Percentiles rank a stretch among this genome's conserved stretches.
phyloP scores from a whole-genome alignment of 2,329 filamentous ascomycete genomes.

The Xylaria arbuscula region DNA sequence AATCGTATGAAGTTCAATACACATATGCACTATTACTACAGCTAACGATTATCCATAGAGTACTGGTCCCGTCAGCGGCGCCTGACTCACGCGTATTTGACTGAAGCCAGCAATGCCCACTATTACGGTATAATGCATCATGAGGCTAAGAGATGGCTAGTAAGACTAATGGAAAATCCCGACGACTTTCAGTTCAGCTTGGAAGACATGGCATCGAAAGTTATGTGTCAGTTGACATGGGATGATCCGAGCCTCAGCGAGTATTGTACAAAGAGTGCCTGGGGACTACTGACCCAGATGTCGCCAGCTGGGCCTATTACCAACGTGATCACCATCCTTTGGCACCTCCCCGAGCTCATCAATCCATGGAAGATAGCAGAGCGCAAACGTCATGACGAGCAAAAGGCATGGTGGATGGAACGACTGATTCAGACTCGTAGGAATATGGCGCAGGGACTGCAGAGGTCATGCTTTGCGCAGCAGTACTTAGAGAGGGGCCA shows the following conservation, averaged over 20 bases:
- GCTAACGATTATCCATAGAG: slow-evolving; percentile 49
- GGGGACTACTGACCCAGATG: slow-evolving; percentile 68
- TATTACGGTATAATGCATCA: slow-evolving; percentile 59
- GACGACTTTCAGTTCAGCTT: slow-evolving; percentile 62
- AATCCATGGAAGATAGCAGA: slow-evolving; percentile 67
- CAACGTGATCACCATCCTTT: slow-evolving; percentile 66
- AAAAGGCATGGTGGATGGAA: slow-evolving; percentile 65
- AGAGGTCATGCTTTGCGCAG: slow-evolving; percentile 55
- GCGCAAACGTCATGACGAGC: slow-evolving; percentile 63
- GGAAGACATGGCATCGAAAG: slow-evolving; percentile 68
- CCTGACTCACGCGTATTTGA: slow-evolving; percentile 64
- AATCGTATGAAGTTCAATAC: slow-evolving; percentile 56
- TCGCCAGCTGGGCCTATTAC: slow-evolving; percentile 67
- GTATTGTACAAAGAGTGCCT: slow-evolving; percentile 62
- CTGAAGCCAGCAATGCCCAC: slow-evolving; percentile 50
- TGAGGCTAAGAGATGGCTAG: slow-evolving; percentile 65
- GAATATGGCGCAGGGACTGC: slow-evolving; percentile 55
- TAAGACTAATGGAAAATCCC: slow-evolving; percentile 59
- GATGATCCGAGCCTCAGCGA: slow-evolving; percentile 61
- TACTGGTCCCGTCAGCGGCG: slow-evolving; percentile 66
- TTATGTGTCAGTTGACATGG: slow-evolving; percentile 66
- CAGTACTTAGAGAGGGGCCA: slow-evolving; percentile 55
- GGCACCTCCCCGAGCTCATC: slow-evolving; percentile 61
- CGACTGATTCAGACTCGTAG: slow-evolving; percentile 53
- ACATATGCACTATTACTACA: background rate